phyloP scores from a whole-genome alignment of 176 grass and related monocot species.

The Avena insularis region DNA sequence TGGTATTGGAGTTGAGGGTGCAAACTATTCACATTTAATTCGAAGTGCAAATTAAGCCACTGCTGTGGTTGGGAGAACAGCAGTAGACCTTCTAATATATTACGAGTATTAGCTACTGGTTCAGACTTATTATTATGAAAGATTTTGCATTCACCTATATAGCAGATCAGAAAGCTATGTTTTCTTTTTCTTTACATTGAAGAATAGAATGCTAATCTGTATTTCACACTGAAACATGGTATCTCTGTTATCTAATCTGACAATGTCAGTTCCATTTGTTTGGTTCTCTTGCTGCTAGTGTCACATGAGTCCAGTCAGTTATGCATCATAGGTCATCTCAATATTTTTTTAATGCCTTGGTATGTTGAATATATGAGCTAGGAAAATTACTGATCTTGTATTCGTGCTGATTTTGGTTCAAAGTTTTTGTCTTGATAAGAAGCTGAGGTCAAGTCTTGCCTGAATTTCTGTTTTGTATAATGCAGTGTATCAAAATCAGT shows the following conservation, averaged over 20 bases:
- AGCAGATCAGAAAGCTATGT: constrained; percentile 25
- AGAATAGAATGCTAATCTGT: background rate
- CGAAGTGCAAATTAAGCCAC: background rate
- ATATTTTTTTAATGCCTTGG: background rate
- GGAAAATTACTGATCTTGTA: background rate
- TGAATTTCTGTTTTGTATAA: background rate
- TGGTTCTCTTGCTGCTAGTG: constrained; percentile 33
- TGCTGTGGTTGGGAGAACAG: background rate
- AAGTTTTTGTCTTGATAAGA: constrained; percentile 13
- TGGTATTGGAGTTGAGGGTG: background rate
- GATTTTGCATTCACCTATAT: background rate
- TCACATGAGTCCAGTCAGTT: background rate
- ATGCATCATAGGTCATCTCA: constrained; percentile 21
- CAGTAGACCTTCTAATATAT: background rate
- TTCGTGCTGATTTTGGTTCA: constrained; percentile 7
- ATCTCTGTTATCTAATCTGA: constrained; percentile 8
- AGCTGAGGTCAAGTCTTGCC: background rate
- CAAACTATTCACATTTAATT: background rate
- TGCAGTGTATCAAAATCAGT: background rate
- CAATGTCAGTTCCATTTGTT: background rate
- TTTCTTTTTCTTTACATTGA: background rate
- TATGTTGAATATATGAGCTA: constrained; percentile 1
- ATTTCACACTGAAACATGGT: background rate
- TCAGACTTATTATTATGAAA: background rate
- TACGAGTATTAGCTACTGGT: background rate